These are phyloP conservation scores for Metrosideros polymorpha DNA, from an alignment of 441 rosid genomes.

Conservation along the genomic window DNA sequence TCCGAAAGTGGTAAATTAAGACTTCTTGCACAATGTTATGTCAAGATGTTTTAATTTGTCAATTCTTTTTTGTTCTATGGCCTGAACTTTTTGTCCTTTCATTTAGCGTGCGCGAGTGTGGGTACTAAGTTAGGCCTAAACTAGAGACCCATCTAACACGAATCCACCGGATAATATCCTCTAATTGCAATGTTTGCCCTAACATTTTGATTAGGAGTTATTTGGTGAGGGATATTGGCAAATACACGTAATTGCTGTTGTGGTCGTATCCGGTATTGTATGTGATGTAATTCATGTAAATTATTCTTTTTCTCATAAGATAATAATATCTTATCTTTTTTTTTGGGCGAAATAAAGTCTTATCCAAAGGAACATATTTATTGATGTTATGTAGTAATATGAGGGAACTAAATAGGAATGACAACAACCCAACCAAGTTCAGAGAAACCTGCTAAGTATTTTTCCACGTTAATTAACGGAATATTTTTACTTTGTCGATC, in stretches of 20 bases:
- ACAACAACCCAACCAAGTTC: not conserved
- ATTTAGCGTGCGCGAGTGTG: not conserved
- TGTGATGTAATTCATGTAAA: not conserved
- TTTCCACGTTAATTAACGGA: not conserved
- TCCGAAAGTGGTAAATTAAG: not conserved
- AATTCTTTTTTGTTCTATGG: not conserved
- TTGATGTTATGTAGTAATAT: not conserved
- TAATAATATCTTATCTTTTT: not conserved
- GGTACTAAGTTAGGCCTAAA: too few relatives aligned
- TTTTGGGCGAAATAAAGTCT: too few relatives aligned
- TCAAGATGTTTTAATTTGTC: not conserved
- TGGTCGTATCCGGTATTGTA: not conserved
- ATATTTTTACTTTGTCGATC: not conserved
- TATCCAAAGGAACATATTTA: not conserved
- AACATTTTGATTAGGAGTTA: not conserved
- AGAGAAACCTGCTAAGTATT: not conserved
- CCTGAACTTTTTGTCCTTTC: not conserved
- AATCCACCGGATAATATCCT: not conserved
- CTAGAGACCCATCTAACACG: not conserved
- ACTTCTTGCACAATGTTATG: not conserved
- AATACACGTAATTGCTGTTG: not conserved
- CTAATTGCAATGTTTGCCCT: not conserved
- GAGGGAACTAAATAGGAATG: not conserved
- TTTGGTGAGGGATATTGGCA: not conserved
- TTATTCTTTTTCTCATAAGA: not conserved